Evolutionary conservation across 306 rosid species (phyloP).

Genomic region (Fragaria iinumae): DNA sequence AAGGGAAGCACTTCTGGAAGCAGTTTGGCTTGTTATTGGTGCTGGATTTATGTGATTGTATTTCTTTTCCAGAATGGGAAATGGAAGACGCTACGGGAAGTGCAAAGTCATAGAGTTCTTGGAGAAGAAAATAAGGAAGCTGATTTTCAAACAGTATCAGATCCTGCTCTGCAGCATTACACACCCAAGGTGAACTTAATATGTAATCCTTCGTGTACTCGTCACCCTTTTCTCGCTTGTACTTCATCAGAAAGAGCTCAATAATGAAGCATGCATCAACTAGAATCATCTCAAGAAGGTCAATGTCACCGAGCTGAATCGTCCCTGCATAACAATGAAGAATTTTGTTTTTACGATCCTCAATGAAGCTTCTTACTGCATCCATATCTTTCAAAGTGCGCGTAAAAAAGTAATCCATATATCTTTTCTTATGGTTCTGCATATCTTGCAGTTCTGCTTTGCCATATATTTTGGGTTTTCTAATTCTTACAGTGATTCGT

Average conservation of each 20-base stretch:
- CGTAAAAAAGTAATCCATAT: slow-evolving; percentile 20
- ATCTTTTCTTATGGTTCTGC: slow-evolving; percentile 29
- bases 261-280: slow-evolving; percentile 35
- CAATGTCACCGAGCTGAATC: background rate
- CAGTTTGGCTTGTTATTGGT: too few relatives aligned
- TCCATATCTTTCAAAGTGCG: slow-evolving; percentile 10
- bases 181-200: slow-evolving; percentile 41
- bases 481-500: too few relatives aligned
- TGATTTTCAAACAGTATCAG: slow-evolving; percentile 57
- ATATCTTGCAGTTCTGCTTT: slow-evolving; percentile 18
- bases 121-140: slow-evolving; percentile 40
- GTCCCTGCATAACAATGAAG: slow-evolving; percentile 4
- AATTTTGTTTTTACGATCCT: background rate
- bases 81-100: too few relatives aligned
- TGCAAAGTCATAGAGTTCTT: slow-evolving; percentile 17
- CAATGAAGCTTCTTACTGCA: background rate
- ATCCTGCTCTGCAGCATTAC: slow-evolving; percentile 33
- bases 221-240: background rate
- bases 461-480: background rate
- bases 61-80: background rate
- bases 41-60: background rate
- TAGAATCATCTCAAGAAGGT: background rate
- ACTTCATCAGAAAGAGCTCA: slow-evolving; percentile 39
- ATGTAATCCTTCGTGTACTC: slow-evolving; percentile 22
- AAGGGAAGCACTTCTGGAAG: too few relatives aligned